Base-by-base conservation (phyloP, 1,284 basidiomycete species). In the Irpex rosettiformis region DNA sequence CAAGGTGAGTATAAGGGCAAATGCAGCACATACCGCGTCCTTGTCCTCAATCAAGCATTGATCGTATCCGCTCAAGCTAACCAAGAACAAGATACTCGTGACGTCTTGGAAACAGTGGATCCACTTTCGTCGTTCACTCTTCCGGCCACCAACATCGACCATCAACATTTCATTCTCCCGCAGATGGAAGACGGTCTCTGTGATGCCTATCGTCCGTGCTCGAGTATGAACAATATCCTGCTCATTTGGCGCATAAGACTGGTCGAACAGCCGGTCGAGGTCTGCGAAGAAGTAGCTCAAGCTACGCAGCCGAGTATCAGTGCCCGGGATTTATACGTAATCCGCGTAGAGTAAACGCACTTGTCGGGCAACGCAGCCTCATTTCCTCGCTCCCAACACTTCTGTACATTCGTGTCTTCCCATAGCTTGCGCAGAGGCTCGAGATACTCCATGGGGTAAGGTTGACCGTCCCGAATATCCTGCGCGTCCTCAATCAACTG, bases 41-140 rank as follows among this genome's bases (percentile, higher is more conserved):
- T 86, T 88, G 72, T 98, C 96, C 73, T 98, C 96, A 55, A 96
- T 88, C 51, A 98, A 76, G 73, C 93, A 94, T 67, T 95, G 91
- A 70, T 98, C 95, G 70, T 93, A 96, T 55, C 93, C 93, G 66
- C 88, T 93, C 62, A 95, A 74, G 62, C 89, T 91, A 64, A 93
- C 93, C 65, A 94, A 73, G 75, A 95, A 95, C 55, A 95, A 76
- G 58, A 95, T 94, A 62, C 89, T 91, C 3, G 93, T 94, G 56
- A 92, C 90, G 65, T 91, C 89, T 72, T 91, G 87, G 77, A 91
- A 93, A 69, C 88, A 90, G 65, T 92, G 89, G 64, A 93, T 91
- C 91, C 91, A 93, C 72, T 95, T 95, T 70, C 93, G 83, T 58
- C 93, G 80, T 70, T 95, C 93, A 69, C 86, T 90, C 75, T 94